Evolutionary conservation across 2,329 filamentous ascomycete genomes (phyloP), one percentile per base, ranked within the genome.

Genomic region (Hymenoscyphus albidus): DNA sequence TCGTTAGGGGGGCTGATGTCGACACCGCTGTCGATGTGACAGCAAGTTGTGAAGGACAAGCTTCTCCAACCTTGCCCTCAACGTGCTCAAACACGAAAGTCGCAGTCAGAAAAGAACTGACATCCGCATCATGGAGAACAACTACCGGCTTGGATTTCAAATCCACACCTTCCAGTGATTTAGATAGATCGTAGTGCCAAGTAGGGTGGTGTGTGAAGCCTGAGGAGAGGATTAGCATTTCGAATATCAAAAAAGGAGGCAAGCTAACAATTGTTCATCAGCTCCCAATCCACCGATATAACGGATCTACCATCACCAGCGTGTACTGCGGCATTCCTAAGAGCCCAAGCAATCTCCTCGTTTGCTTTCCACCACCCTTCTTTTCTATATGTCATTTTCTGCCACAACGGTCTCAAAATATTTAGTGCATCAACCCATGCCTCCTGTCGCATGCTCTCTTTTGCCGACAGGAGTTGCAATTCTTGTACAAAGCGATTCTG

Each of bases 221-320:
- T 86, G 48, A 5, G 44, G 10, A 57, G 51, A 39, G 65, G 9
- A 35, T 74, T 64, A 76, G 71, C 58, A 69, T 27, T 7, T 7
- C 39, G 4, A 1, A 54, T 38, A 54, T 1, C 4, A 35, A 5
- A 31, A 35, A n/a, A 27, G 42, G 18, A 13, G 22, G 54, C 13
- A 32, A 22, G 58, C 84, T 74, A 76, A 87, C 85, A 80, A 56
- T 76, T 81, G 64, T 85, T 80, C 74, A 89, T 78, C 56, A 90
- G 77, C 71, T 89, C 87, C 84, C 88, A 88, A 71, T 88, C 86
- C 60, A 88, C 82, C 35, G 85, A 80, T 42, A 89, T 76, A 9
- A 89, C 79, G 38, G 88, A 77, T 61, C 84, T 82, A 9, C 80
- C 81, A 61, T 84, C 81, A 7, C 81, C 81, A 58, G 79, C 77